Evolutionary conservation across 2,329 filamentous ascomycete species (phyloP), one percentile per base, ranked within the genome.

Genomic region (Exophiala phaeomuriformis): DNA sequence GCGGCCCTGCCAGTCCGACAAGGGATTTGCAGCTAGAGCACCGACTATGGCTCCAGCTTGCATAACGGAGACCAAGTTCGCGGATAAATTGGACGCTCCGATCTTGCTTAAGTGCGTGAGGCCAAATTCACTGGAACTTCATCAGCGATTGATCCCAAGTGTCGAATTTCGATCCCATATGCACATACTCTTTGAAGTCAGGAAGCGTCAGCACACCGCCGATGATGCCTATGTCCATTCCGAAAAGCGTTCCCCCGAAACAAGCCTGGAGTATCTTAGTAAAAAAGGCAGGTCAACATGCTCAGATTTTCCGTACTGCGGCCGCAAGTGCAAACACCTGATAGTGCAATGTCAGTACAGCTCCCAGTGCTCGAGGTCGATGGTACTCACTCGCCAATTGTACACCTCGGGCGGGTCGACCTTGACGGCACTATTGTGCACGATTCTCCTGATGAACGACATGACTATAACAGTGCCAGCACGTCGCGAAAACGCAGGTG

Each of bases 361-460:
- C 19, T 19, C 19, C 19, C 19, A 19, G 19, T 19, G 19, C 19
- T 19, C 19, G 19, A 19, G 19, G 19, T 19, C 19, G 19, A 19
- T 19, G 19, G 19, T 19, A 19, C 19, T 19, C 19, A 19, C 19
- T 19, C 83, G 77, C 83, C 83, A 86, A 64, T 82, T 82, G 69
- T 86, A 86, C 55, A 86, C 82, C 65, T 85, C 78, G 19, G 76
- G 73, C 12, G 84, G 84, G 64, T 87, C 84, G 35, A 72, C 69
- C 64, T 77, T 82, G 79, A 88, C 86, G 42, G 85, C 80, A 67
- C 88, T 82, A 73, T 87, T 87, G 68, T 79, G 79, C 62, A 85
- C 77, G 64, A 85, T 72, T 62, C 70, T 71, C 61, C 73, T 74
- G 52, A 85, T 74, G 60, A 83, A 66, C 31, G 51, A 51, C 51